Evolutionary conservation across 2,329 filamentous ascomycete genomes (phyloP).

Genomic region (Cladophialophora bantiana): DNA sequence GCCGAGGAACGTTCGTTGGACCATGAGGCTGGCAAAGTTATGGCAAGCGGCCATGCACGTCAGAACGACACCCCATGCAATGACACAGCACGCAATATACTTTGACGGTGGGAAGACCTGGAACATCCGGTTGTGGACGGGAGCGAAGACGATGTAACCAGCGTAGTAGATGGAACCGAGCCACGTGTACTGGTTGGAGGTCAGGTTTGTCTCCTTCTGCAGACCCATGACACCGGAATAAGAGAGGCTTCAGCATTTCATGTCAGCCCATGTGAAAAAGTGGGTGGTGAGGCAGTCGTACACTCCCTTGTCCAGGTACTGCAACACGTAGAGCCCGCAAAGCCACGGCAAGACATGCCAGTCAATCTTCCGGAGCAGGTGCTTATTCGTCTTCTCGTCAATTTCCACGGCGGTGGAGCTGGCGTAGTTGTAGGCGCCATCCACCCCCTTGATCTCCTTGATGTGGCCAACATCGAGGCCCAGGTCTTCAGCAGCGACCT

Average conservation of each 20-base stretch:
- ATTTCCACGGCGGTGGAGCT: slow-evolving; percentile 10
- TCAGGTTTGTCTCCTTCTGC: slow-evolving; percentile 11
- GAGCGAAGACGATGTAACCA: slow-evolving; percentile 20
- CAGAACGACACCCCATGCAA: slow-evolving; percentile 13
- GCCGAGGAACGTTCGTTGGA: slow-evolving; percentile 15
- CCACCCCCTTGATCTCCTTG: slow-evolving; percentile 16
- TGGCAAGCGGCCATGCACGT: slow-evolving; percentile 17
- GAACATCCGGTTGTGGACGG: slow-evolving; percentile 15
- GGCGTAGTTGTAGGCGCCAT: slow-evolving; percentile 18
- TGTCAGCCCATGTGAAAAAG: not conserved
- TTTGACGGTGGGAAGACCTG: slow-evolving; percentile 16
- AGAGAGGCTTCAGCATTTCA: not conserved
- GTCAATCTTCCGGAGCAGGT: slow-evolving; percentile 13
- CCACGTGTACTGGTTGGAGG: slow-evolving; percentile 14
- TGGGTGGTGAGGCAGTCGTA: not conserved
- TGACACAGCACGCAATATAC: slow-evolving; percentile 18
- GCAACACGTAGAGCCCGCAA: slow-evolving; percentile 8
- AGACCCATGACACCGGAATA: slow-evolving; percentile 19
- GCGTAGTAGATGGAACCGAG: slow-evolving; percentile 17
- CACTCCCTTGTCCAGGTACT: slow-evolving; percentile 19
- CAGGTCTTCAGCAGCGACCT: slow-evolving; percentile 8
- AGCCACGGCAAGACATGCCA: slow-evolving; percentile 17
- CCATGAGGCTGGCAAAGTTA: slow-evolving; percentile 14
- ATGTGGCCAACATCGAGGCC: slow-evolving; percentile 16
- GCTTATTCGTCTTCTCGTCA: slow-evolving; percentile 17